Conservation (phyloP, 2,329 filamentous ascomycete species). For the Arthrobotrys conoides region DNA sequence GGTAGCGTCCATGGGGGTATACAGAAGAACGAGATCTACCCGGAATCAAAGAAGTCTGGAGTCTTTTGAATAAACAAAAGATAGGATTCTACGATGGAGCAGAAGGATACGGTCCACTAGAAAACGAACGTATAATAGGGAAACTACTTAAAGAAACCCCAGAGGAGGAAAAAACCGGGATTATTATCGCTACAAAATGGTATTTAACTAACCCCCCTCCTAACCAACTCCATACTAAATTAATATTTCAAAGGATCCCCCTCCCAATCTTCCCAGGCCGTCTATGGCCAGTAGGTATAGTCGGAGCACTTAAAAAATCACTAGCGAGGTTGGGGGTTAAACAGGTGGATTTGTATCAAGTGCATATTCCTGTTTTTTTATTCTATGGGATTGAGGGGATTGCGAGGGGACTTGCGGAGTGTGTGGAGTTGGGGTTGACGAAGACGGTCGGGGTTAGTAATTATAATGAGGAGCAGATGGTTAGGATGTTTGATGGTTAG, state of each 20-base stretch:
- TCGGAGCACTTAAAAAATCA: slow-evolving; percentile 67
- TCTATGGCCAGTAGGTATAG: slow-evolving; percentile 66
- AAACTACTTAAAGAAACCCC: slow-evolving; percentile 67
- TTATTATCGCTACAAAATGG: slow-evolving; percentile 58
- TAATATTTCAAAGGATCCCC: slow-evolving; percentile 66
- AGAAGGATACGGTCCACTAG: slow-evolving; percentile 68
- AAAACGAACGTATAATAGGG: slow-evolving; percentile 68
- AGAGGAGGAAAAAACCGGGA: slow-evolving; percentile 62
- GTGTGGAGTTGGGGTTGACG: slow-evolving; percentile 68
- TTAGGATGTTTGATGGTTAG: slow-evolving; percentile 67
- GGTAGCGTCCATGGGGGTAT: slow-evolving; percentile 46
- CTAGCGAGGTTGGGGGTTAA: slow-evolving; percentile 67
- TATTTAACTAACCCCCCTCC: slow-evolving; percentile 11
- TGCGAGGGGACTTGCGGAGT: slow-evolving; percentile 68
- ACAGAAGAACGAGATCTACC: slow-evolving; percentile 46
- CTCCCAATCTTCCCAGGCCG: slow-evolving; percentile 66
- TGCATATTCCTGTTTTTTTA: slow-evolving; percentile 69
- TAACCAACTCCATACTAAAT: too few relatives aligned
- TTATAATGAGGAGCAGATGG: slow-evolving; percentile 68
- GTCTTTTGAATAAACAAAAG: slow-evolving; percentile 66
- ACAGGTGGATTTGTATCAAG: slow-evolving; percentile 64
- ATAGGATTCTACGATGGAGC: slow-evolving; percentile 69
- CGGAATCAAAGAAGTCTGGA: slow-evolving; percentile 66
- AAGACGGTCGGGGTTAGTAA: slow-evolving; percentile 69
- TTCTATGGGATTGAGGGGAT: slow-evolving; percentile 67